Evolutionary conservation across 768 basidiomycete species (phyloP), one percentile per base, ranked within the genome.

Genomic region (Lentinula lateritia): DNA sequence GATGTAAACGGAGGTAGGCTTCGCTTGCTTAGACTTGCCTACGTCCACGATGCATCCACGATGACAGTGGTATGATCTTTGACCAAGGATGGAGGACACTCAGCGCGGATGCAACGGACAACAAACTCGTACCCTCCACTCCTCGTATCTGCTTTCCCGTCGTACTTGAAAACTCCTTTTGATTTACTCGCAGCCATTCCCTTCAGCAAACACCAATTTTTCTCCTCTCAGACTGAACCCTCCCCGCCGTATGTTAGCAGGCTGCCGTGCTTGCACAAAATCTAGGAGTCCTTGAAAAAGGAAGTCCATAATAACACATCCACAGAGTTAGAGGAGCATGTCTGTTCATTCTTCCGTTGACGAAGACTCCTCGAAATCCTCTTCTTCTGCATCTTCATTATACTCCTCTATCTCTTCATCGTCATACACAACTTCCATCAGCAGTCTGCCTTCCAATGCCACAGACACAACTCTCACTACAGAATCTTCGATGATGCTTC

Each of bases 401-500:
- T 56, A 20, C 23, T 56, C 55, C 20, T 42, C 41, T 7, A 23
- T 43, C 12, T 59, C 56, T n/a, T 28, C 56, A 9, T 58, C 58
- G 1, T 48, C 58, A 43, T 38, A 59, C 20, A 59, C 58, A 1
- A 59, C 58, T 35, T 59, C 46, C 39, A 41, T 56, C 41, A 56
- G 55, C 23, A 45, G 41, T 43, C 41, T 56, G 28, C 55, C 58
- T 28, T 48, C 58, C 18, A 38, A 59, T 18, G 43, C 34, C 41
- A 50, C 43, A 18, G 58, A 59, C 35, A 59, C 58, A 20, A 43
- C 38, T 2, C 45, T 59, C 20, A 48, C 58, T 15, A 59, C 58
- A n/a, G 58, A 59, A 9, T 59, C 48, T 42, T 60, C 59, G 10
- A 34, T 50, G 28, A 52, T 60, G 59, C 59, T 60, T 52, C 59